Conservation (phyloP, 2,329 filamentous ascomycete species). For the Fusarium vanettenii region DNA sequence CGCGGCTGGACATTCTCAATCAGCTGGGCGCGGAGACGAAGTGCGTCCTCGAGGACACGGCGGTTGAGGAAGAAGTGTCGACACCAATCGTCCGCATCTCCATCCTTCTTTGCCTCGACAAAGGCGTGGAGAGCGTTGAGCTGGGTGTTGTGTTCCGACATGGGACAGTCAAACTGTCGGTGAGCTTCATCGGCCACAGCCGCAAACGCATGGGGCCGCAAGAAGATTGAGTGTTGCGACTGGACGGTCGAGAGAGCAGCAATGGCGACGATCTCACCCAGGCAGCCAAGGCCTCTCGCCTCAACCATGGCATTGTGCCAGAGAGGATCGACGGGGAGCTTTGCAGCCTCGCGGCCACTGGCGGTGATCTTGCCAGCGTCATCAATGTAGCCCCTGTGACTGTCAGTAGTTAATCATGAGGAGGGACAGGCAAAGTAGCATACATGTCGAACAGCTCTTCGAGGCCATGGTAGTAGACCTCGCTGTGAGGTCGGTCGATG, state of each 20-base stretch:
- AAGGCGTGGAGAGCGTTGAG: not conserved
- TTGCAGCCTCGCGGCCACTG: not conserved
- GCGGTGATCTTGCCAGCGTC: not conserved
- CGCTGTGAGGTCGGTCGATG: slow-evolving; percentile 96
- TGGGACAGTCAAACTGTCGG: not conserved
- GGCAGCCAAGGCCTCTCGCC: not conserved
- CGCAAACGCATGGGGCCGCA: not conserved
- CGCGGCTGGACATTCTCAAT: no score
- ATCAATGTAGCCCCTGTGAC: not conserved
- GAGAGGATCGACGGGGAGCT: not conserved
- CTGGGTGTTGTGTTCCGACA: not conserved
- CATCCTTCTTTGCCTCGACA: not conserved
- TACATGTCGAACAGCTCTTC: slow-evolving; percentile 68
- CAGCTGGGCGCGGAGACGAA: not conserved
- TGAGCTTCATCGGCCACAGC: not conserved
- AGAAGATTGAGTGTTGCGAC: slow-evolving; percentile 1
- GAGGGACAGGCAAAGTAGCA: not conserved
- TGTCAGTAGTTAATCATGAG: not conserved
- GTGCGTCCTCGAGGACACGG: not conserved
- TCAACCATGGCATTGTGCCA: slow-evolving; percentile 10
- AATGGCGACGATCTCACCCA: not conserved
- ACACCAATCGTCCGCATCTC: not conserved
- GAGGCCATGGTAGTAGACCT: slow-evolving; percentile 89
- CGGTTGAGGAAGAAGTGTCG: not conserved
- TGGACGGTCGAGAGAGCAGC: not conserved